A percentile compares a stretch with the other conserved stretches of the same genome.
These are phyloP conservation scores for Microbotryomycetes sp. DNA, from an alignment of 1,284 basidiomycete species.

Conservation along the genomic window DNA sequence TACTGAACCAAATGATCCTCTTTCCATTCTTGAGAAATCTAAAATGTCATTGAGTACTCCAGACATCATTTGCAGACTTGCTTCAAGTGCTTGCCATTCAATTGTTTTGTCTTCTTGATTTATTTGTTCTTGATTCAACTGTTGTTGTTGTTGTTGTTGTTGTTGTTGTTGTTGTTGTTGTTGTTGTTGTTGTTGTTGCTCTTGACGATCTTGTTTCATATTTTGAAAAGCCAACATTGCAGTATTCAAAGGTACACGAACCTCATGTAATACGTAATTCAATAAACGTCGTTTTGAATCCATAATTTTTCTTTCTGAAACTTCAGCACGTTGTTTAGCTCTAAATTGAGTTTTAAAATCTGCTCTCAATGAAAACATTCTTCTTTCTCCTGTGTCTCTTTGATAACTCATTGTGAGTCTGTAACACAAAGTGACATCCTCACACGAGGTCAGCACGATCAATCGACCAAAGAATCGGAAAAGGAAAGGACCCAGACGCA, in stretches of 20 bases:
- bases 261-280: constrained; percentile 64
- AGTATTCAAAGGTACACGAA: constrained; percentile 80
- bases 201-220: constrained; percentile 50
- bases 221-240: constrained; percentile 76
- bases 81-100: constrained; percentile 70
- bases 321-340: constrained; percentile 72
- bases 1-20: constrained; percentile 59
- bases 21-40: constrained; percentile 48
- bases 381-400: constrained; percentile 51
- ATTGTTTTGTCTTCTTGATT: constrained; percentile 67
- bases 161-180: too few relatives aligned
- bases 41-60: constrained; percentile 57
- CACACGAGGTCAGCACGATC: too few relatives aligned
- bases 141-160: too few relatives aligned
- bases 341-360: constrained; percentile 55
- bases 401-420: constrained; percentile 40
- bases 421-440: too few relatives aligned
- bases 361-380: constrained; percentile 56
- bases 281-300: not conserved
- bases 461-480: too few relatives aligned
- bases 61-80: constrained; percentile 76
- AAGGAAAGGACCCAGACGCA: too few relatives aligned
- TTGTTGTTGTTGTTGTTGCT: too few relatives aligned
- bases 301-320: constrained; percentile 53
- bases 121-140: too few relatives aligned